phyloP scores from a whole-genome alignment of 192 early-diverging fungal species.

The Backusella tarrabulga region DNA sequence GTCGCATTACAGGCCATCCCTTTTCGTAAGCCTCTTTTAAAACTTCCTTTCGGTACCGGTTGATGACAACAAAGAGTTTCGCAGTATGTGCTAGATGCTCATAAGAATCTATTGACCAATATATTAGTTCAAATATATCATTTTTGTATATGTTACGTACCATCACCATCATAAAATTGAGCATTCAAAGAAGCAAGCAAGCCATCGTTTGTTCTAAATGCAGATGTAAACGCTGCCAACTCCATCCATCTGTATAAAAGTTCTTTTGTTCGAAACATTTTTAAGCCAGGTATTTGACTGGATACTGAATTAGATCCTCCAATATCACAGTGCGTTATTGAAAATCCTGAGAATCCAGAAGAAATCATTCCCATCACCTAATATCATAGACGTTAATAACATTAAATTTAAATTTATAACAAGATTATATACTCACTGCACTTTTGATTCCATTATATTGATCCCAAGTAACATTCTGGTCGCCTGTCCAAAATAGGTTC shows the following conservation, averaged over 20 bases:
- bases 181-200: constrained; percentile 35
- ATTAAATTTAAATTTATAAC: not conserved
- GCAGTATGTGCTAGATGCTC: constrained; percentile 31
- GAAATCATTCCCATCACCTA: constrained; percentile 40
- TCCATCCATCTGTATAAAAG: constrained; percentile 44
- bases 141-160: constrained; percentile 5
- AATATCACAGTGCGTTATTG: constrained; percentile 38
- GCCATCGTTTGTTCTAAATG: constrained; percentile 35
- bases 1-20: constrained; percentile 40
- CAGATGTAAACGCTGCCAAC: constrained; percentile 33
- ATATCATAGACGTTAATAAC: not conserved
- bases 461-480: constrained; percentile 45
- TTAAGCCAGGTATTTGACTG: constrained; percentile 24
- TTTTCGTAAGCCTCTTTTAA: constrained; percentile 33
- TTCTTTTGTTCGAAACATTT: constrained; percentile 28
- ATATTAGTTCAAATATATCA: not conserved
- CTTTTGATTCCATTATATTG: constrained; percentile 41
- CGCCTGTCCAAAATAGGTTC: constrained; percentile 40
- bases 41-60: constrained; percentile 28
- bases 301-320: constrained; percentile 35
- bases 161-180: constrained; percentile 41
- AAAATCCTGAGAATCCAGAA: constrained; percentile 37
- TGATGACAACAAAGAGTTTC: constrained; percentile 25
- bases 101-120: constrained; percentile 21
- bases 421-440: constrained; percentile 25